Evolutionary conservation across 306 rosid genomes (phyloP), one percentile per base, ranked within the genome.

Genomic region (Trifolium pratense): DNA sequence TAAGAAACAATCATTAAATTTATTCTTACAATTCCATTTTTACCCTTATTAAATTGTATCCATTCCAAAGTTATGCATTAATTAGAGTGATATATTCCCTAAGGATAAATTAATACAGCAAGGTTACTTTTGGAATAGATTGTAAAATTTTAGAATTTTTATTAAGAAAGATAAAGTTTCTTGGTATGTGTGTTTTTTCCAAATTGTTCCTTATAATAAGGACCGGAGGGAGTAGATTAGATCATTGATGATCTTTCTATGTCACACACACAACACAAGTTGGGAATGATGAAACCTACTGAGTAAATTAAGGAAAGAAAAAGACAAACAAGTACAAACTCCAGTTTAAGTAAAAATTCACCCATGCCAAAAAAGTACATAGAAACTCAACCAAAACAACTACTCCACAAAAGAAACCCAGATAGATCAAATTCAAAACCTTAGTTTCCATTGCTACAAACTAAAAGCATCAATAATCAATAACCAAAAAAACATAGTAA

Each of bases 291-390:
- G 42, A 59, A 29, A 31, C 21, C 42, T 34, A 59, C 15, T 16
- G 32, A 59, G 39, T 31, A 59, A 26, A 26, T 58, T 58, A 26
- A 58, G 64, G 37, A 58, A 29, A 59, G 21, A 59, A 59, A 59
- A 59, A 29, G 66, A 59, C 66, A 59, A 59, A 59, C 66, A 29
- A 59, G 66, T 59, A 59, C 42, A 59, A 29, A 29, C 7, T 59
- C 66, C 15, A 7, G 42, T 59, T 59, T 59, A 59, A 59, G 66
- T 59, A 59, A 59, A 29, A 59, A 29, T 5, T 31, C 42, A 59
- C 13, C 66, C 66, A 59, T 59, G 66, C 42, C 66, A 6, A 59
- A 59, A 59, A 59, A 29, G 66, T 59, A 59, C 66, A 59, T 14
- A 29, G 20, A 59, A 59, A 59, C 66, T 29, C 5, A 29, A 59